These are phyloP conservation scores for Plantago lanceolata DNA, from an alignment of 305 asterid genomes.

Conservation along the genomic window DNA sequence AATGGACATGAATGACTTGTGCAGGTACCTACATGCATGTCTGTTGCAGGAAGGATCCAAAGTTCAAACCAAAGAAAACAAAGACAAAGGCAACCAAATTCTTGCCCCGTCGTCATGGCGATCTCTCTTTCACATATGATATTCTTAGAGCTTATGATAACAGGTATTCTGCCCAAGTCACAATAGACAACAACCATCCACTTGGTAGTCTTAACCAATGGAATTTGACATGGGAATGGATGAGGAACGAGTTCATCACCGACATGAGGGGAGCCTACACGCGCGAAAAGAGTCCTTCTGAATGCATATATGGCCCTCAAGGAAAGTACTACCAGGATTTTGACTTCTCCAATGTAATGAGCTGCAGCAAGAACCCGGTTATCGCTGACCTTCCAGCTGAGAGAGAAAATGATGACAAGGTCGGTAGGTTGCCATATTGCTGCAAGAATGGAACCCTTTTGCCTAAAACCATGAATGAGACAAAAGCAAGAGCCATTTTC, in stretches of 20 bases:
- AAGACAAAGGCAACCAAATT: slow-evolving; percentile 34
- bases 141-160: slow-evolving; percentile 50
- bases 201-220: slow-evolving; percentile 86
- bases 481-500: slow-evolving; percentile 56
- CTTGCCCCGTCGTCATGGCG: slow-evolving; percentile 49
- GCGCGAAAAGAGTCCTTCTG: slow-evolving; percentile 55
- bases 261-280: slow-evolving; percentile 71
- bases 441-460: slow-evolving; percentile 62
- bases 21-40: slow-evolving; percentile 53
- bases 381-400: slow-evolving; percentile 69
- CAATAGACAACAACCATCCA: slow-evolving; percentile 72
- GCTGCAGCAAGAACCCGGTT: slow-evolving; percentile 64
- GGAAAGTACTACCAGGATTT: slow-evolving; percentile 62
- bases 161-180: slow-evolving; percentile 71
- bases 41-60: slow-evolving; percentile 71
- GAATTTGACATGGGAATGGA: slow-evolving; percentile 90
- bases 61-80: slow-evolving; percentile 42
- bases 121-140: slow-evolving; percentile 67
- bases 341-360: slow-evolving; percentile 65
- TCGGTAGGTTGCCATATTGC: slow-evolving; percentile 72
- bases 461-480: slow-evolving; percentile 65
- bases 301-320: slow-evolving; percentile 74
- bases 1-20: neutral
- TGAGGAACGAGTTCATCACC: slow-evolving; percentile 67
- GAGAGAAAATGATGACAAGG: slow-evolving; percentile 49